phyloP scores from a whole-genome alignment of 1,284 basidiomycete species.

The Ganoderma lingzhi region DNA sequence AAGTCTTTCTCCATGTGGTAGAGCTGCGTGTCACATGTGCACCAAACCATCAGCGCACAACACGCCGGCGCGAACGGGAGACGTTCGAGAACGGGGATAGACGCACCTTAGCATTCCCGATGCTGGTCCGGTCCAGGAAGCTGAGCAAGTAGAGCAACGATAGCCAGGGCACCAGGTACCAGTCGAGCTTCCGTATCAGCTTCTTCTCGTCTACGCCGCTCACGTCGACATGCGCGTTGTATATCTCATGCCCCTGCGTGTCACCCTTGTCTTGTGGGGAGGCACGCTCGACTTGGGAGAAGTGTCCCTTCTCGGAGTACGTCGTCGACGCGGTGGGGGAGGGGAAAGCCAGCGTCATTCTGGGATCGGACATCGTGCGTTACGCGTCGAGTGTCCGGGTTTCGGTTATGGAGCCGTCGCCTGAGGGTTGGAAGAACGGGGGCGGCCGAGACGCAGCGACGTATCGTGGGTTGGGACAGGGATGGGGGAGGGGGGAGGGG shows the following conservation, averaged over 20 bases:
- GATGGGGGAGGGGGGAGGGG: background rate
- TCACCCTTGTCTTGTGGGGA: conserved; percentile 28
- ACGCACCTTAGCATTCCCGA: conserved; percentile 79
- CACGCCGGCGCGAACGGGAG: conserved; percentile 1
- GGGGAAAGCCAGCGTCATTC: conserved; percentile 16
- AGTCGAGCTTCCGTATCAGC: conserved; percentile 71
- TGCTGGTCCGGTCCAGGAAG: conserved; percentile 81
- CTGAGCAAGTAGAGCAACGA: conserved; percentile 79
- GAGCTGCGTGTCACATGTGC: conserved; percentile 47
- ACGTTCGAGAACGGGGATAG: background rate
- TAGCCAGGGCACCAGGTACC: conserved; percentile 71
- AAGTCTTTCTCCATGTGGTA: conserved; percentile 64
- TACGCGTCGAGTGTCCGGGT: background rate
- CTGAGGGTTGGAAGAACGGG: background rate
- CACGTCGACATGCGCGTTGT: conserved; percentile 60
- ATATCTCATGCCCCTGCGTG: conserved; percentile 41
- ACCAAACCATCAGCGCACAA: background rate
- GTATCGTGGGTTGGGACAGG: background rate
- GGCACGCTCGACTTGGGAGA: conserved; percentile 30
- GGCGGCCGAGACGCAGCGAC: background rate
- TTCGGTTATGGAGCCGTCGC: background rate
- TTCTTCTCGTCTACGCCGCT: conserved; percentile 68
- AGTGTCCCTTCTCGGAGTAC: conserved; percentile 37
- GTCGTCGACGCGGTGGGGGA: conserved; percentile 27
- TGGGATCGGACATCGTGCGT: conserved; percentile 19